These are phyloP conservation scores for Rhodotorula kratochvilovae DNA, from an alignment of 768 basidiomycete genomes.

Conservation along the genomic window DNA sequence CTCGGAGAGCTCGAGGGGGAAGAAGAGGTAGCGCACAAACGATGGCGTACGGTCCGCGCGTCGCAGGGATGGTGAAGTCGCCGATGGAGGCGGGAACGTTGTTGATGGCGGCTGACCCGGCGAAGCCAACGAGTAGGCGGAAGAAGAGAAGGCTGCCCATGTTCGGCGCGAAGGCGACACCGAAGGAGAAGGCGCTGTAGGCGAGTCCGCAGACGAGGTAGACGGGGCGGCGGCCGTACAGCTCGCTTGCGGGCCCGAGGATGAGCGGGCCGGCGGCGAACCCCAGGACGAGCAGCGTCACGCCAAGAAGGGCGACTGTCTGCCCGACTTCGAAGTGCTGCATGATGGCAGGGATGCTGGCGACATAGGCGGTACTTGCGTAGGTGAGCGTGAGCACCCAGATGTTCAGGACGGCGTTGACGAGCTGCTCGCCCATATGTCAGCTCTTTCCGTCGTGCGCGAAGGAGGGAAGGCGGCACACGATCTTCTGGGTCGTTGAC, in stretches of 20 bases:
- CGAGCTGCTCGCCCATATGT: neutral
- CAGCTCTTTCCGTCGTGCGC: neutral
- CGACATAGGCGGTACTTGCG: constrained; percentile 28
- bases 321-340: constrained; percentile 11
- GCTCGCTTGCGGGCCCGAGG: constrained; percentile 47
- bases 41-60: constrained; percentile 3
- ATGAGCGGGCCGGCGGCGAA: constrained; percentile 40
- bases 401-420: constrained; percentile 14
- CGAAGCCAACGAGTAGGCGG: constrained; percentile 49
- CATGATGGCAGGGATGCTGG: constrained; percentile 7
- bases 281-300: constrained; percentile 28
- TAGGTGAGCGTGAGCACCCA: constrained; percentile 30
- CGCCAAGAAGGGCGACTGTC: constrained; percentile 25
- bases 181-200: constrained; percentile 48
- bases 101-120: constrained; percentile 49
- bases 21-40: constrained; percentile 1
- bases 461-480: neutral
- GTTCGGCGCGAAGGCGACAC: constrained; percentile 49
- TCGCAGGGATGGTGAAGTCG: constrained; percentile 7
- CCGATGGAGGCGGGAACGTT: constrained; percentile 49
- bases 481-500: constrained; percentile 22
- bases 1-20: too few species aligned
- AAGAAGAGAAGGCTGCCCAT: constrained; percentile 49
- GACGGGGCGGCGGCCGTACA: constrained; percentile 48
- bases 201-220: constrained; percentile 40